Evolutionary conservation across 306 rosid species (phyloP).

Genomic region (Pyrus communis): DNA sequence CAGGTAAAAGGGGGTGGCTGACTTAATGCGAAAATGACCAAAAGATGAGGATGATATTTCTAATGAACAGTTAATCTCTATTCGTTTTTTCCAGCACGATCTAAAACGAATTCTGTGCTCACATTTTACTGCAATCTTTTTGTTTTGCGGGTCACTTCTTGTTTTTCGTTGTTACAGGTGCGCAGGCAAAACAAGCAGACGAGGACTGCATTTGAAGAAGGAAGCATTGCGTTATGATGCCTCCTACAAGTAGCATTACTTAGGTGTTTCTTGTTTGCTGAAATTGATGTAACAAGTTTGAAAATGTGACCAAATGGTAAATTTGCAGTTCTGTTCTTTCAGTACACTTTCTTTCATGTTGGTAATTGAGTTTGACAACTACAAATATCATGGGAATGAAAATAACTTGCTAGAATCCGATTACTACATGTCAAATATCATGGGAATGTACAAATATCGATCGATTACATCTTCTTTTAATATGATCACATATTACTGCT

Average conservation of each 20-base stretch:
- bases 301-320: neutral
- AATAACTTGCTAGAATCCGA: neutral
- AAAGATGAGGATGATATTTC: slow-evolving; percentile 39
- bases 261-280: neutral
- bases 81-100: neutral
- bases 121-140: neutral
- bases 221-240: neutral
- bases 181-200: neutral
- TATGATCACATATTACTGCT: neutral
- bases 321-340: neutral
- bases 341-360: neutral
- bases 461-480: neutral
- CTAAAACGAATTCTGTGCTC: neutral
- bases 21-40: slow-evolving; percentile 30
- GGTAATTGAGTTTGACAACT: neutral
- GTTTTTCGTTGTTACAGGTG: neutral
- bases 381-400: neutral
- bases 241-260: neutral
- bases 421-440: too few species aligned
- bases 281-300: neutral
- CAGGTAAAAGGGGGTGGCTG: slow-evolving; percentile 54
- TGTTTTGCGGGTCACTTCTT: slow-evolving; percentile 60
- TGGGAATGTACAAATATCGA: too few species aligned
- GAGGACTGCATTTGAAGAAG: neutral
- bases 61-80: neutral